phyloP scores from a whole-genome alignment of 1,139 yeast genomes.

The Debaryomyces robertsiae region DNA sequence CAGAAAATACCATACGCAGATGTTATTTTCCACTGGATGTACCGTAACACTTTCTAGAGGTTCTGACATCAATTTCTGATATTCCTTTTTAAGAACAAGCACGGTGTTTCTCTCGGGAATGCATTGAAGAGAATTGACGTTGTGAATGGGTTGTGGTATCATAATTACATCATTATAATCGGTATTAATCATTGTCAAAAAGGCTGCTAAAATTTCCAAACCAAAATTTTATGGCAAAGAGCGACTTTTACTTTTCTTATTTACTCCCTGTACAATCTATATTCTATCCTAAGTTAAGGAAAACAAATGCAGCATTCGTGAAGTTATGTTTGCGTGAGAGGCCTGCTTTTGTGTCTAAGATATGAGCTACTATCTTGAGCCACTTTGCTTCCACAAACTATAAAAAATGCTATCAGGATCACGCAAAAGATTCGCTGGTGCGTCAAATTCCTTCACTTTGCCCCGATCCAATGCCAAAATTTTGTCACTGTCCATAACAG shows the following conservation, averaged over 20 bases:
- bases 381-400: constrained; percentile 22
- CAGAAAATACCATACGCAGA: constrained; percentile 21
- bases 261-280: background rate
- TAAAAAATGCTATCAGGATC: constrained; percentile 19
- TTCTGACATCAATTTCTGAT: constrained; percentile 10
- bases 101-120: constrained; percentile 11
- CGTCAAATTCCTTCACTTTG: constrained; percentile 66
- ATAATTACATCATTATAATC: constrained; percentile 2
- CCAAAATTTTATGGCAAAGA: too few relatives aligned
- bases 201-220: background rate
- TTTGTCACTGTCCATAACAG: constrained; percentile 77
- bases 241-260: too few relatives aligned
- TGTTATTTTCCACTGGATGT: constrained; percentile 17
- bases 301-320: too few relatives aligned
- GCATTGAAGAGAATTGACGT: constrained; percentile 1
- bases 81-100: constrained; percentile 17
- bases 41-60: constrained; percentile 17
- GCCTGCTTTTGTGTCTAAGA: too few relatives aligned
- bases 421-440: constrained; percentile 40
- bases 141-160: constrained; percentile 8
- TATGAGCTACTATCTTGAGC: constrained; percentile 13
- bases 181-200: constrained; percentile 3
- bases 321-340: too few relatives aligned
- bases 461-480: constrained; percentile 74
- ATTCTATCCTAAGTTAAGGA: background rate